Evolutionary conservation across 441 rosid species (phyloP).

Genomic region (Croton laevigatus): DNA sequence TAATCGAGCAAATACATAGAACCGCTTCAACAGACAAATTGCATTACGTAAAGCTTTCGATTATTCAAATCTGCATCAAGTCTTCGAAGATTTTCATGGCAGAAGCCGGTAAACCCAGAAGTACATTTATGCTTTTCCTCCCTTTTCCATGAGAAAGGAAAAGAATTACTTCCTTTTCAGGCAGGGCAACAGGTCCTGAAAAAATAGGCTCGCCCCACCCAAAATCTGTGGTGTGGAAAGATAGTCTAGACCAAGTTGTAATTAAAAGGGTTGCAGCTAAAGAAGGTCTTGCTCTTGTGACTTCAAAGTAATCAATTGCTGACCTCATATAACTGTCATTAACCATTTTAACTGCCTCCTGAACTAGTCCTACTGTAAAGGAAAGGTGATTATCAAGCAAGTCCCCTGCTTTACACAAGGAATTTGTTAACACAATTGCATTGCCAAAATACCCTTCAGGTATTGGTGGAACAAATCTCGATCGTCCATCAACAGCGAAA

Average conservation of each 20-base stretch:
- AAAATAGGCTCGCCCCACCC: conserved; percentile 84
- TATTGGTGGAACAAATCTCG: conserved; percentile 57
- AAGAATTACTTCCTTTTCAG: conserved; percentile 74
- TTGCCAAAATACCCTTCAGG: conserved; percentile 74
- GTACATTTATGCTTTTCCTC: conserved; percentile 58
- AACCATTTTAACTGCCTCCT: conserved; percentile 56
- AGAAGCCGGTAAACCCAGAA: conserved; percentile 73
- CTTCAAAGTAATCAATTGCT: conserved; percentile 83
- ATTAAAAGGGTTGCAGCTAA: conserved; percentile 63
- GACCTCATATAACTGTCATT: conserved; percentile 73
- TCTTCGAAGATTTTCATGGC: conserved; percentile 67
- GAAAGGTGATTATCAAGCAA: conserved; percentile 49
- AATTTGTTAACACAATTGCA: conserved; percentile 62
- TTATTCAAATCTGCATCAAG: conserved; percentile 41
- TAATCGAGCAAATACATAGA: neutral
- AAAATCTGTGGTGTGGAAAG: conserved; percentile 70
- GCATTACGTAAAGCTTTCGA: neutral
- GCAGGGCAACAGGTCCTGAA: conserved; percentile 80
- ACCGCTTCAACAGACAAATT: neutral
- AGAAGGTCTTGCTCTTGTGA: conserved; percentile 73
- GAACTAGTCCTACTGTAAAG: conserved; percentile 49
- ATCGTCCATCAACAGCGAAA: conserved; percentile 77
- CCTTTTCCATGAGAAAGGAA: conserved; percentile 65
- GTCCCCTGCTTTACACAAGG: conserved; percentile 62
- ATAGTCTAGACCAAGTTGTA: conserved; percentile 78